Evolutionary conservation across 2,329 filamentous ascomycete genomes (phyloP), one percentile per base, ranked within the genome.

Genomic region (Macrophomina tecta): DNA sequence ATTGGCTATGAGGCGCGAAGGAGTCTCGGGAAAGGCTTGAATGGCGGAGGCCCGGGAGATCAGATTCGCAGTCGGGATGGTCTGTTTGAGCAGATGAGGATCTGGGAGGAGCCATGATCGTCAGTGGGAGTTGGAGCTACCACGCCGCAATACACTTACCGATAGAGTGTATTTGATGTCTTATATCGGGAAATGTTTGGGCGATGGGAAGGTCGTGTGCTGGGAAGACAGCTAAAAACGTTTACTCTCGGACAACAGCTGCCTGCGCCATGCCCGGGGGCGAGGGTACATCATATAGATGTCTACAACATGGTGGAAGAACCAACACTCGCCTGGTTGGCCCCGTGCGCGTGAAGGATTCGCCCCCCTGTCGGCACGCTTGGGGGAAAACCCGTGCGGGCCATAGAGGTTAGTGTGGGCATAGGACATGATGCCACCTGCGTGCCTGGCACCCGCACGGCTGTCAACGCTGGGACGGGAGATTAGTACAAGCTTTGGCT

Each of bases 221-320:
- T 58, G 38, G 64, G 28, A 64, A 30, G 42, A 46, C 51, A 53
- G 55, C 60, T 67, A 55, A 64, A 67, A 67, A 67, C 65, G 49
- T 52, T 52, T 48, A 67, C 60, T 23, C 48, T 58, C 28, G 45
- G 67, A 65, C 48, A 61, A 45, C 53, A 66, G 46, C 46, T 68
- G 74, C 71, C 75, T 77, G 74, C 73, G 72, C 73, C 73, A 72
- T 73, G 76, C 69, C 74, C 72, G 73, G 75, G 76, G 69, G 71
- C 56, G 65, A 67, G 65, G 56, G 65, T 67, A 67, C 65, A 67
- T 67, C 65, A 67, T 67, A 67, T 67, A 67, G 56, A 67, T 62
- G 65, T 62, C 65, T 67, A 56, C 56, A 62, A 62, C 56, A 61
- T 67, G 56, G 63, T 65, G 49, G 56, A 53, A 62, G 56, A 63